Evolutionary conservation across 257 asterid species (phyloP), one percentile per base, ranked within the genome.

Genomic region (Solanum chiquidenum): DNA sequence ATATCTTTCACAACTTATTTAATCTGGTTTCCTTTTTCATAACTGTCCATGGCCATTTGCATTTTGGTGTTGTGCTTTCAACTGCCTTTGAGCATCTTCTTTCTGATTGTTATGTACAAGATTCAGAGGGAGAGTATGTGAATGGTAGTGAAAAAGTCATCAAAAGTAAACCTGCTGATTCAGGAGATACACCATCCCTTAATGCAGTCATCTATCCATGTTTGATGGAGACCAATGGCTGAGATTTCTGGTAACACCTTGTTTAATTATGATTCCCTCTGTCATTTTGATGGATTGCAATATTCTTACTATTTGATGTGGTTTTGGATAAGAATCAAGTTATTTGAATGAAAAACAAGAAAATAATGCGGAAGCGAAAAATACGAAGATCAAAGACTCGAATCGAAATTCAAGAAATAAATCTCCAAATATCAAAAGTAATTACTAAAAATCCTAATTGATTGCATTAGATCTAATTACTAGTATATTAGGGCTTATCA

Each of bases 151-250:
- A 55, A 38, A 82, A 46, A 46, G 42, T n/a, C 46, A 62, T 83
- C 74, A 90, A 87, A 89, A 11, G 72, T 83, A 87, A 89, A 44
- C 89, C 89, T 37, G 85, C 83, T 58, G 72, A 83, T 79, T 84
- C 77, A 38, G 82, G 21, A 77, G 88, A 83, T 25, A 37, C 49
- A 27, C 83, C 86, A 21, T 37, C 85, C 79, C 73, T 86, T 33
- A n/a, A 21, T 62, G 66, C 44, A 35, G 55, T 23, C 40, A 77
- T 27, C 29, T 35, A 83, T 75, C 21, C 88, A 21, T 88, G 58
- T 34, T 44, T 55, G 87, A 86, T 85, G 52, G 49, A 52, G 88
- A 64, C 79, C 7, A 85, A 79, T 69, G 83, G 85, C 44, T 64
- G 8, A 69, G 85, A 73, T 82, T 86, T 68, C 85, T 86, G 46